Base-by-base conservation (phyloP, 257 asterid species). In the Prunella vulgaris region DNA sequence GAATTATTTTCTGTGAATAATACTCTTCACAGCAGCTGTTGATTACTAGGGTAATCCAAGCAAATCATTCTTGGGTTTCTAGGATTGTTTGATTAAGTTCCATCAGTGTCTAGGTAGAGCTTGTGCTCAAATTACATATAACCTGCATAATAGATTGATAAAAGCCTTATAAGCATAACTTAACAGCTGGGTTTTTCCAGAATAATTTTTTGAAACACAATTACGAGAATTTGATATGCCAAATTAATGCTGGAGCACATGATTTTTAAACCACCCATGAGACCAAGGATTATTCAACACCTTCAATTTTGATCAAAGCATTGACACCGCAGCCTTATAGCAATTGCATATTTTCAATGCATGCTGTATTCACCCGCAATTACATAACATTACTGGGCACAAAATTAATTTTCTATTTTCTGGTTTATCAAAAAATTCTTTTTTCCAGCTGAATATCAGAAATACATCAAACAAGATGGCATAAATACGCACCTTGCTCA, bases 401-500 rank as follows among this genome's bases (percentile, higher is more conserved):
- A 51, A 20, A 64, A 1, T 1, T 1, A 5, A 5, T 27, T 44
- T 20, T 22, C 12, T 20, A 20, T 53, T 28, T 25, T 1, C 22
- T 17, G 42, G 38, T 46, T 59, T n/a, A 27, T 22, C 63, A 46
- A 14, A 48, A 13, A 64, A 14, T 6, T 24, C 24, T 52, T 15
- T 33, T n/a, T 20, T 68, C 21, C 51, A 46, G 75, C 42, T 22
- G 58, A 37, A 56, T 22, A 9, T 6, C 30, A 51, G 3, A 60
- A 30, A 64, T 48, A 46, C 3, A 72, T 48, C 37, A 65, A 53
- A 77, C 13, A 30, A 72, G 22, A 68, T 56, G 24, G 70, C 66
- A 44, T 64, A 57, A 66, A 61, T 14, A 59, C 74, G 53, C 32
- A 93, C 99, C 99, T 81, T 84, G 83, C 82, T 87, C 92, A 59